Evolutionary conservation across 129 eudicot species (phyloP).

Genomic region (Apium graveolens): DNA sequence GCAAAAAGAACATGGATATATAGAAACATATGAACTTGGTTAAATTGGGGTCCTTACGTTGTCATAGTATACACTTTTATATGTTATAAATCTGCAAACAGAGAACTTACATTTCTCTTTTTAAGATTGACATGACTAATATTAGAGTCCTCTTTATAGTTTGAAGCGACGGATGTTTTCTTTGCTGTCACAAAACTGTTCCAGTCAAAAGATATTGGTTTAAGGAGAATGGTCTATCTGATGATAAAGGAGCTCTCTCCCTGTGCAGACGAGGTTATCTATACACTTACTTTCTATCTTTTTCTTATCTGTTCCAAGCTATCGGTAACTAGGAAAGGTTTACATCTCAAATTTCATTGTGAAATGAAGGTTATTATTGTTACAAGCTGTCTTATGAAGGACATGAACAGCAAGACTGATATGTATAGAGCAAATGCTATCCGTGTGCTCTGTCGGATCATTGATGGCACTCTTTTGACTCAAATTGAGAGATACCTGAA

Average conservation of each 20-base stretch:
- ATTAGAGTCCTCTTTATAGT: slow-evolving; percentile 29
- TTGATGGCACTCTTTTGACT: slow-evolving; percentile 82
- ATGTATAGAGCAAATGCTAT: slow-evolving; percentile 94
- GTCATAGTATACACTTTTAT: not conserved
- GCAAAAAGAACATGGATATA: not conserved
- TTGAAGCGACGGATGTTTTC: slow-evolving; percentile 93
- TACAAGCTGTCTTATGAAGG: slow-evolving; percentile 95
- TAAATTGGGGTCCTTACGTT: not conserved
- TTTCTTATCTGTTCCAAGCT: not conserved
- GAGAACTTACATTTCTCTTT: slow-evolving; percentile 1
- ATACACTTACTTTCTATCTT: not conserved
- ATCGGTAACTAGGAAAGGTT: not conserved
- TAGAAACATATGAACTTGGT: not conserved
- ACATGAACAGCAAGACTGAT: slow-evolving; percentile 95
- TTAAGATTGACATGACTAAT: slow-evolving; percentile 10
- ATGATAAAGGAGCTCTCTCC: slow-evolving; percentile 90
- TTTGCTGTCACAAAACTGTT: slow-evolving; percentile 77
- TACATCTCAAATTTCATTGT: slow-evolving; percentile 17
- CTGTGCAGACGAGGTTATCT: slow-evolving; percentile 71
- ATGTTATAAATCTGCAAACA: not conserved
- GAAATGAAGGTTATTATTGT: slow-evolving; percentile 75
- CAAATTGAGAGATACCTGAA: slow-evolving; percentile 95
- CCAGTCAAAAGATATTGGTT: slow-evolving; percentile 66
- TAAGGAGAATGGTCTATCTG: slow-evolving; percentile 88
- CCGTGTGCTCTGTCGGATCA: slow-evolving; percentile 92